Conservation (phyloP, 495 filamentous ascomycete species). For the Penicillium steckii region DNA sequence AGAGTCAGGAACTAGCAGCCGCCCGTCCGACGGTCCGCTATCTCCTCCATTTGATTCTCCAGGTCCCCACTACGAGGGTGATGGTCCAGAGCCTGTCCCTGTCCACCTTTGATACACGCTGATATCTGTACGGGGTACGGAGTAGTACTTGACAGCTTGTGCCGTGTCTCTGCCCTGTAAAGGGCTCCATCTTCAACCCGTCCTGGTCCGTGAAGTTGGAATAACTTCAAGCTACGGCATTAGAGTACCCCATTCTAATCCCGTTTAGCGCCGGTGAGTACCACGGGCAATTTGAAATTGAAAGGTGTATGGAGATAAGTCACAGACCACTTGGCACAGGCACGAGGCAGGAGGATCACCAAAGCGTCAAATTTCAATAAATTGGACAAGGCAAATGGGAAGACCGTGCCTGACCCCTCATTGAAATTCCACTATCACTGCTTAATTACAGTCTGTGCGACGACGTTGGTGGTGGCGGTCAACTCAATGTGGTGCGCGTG, state of each 20-base stretch:
- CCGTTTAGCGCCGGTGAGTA: neutral
- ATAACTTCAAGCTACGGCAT: neutral
- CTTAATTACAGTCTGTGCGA: conserved; percentile 12
- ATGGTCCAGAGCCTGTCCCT: neutral
- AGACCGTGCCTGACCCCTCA: no score
- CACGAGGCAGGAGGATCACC: neutral
- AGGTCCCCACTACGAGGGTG: neutral
- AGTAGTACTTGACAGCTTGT: no score
- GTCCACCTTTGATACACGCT: neutral
- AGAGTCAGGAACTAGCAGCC: conserved; percentile 20
- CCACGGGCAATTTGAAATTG: no score
- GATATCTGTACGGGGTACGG: neutral
- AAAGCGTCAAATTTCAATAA: neutral
- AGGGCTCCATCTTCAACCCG: neutral
- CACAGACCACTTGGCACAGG: neutral
- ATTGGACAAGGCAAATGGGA: neutral
- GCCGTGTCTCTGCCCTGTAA: neutral
- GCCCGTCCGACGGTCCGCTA: conserved; percentile 25
- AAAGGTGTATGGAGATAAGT: no score
- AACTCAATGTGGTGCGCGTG: neutral
- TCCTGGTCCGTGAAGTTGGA: neutral
- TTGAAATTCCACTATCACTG: neutral
- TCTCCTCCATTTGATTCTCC: conserved; percentile 10
- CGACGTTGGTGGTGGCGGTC: conserved; percentile 13
- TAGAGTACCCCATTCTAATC: neutral